Percentiles rank a stretch among this genome's conserved stretches.
Conservation (phyloP, 805 yeast species). For the Schwanniomyces occidentalis region DNA sequence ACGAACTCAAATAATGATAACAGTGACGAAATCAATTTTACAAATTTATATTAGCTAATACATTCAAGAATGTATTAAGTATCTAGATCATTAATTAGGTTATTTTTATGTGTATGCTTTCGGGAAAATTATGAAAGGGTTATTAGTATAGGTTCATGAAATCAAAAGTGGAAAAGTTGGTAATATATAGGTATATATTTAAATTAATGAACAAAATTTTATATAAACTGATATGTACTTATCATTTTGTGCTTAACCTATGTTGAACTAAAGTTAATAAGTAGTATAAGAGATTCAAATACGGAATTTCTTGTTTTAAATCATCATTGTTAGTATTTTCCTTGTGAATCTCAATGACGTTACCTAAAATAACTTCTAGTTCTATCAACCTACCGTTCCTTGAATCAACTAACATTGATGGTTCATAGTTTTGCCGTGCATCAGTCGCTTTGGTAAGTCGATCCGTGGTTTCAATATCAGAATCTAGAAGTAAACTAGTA, state of each 20-base stretch:
- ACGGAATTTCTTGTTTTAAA: slow-evolving; percentile 18
- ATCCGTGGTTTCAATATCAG: slow-evolving; percentile 10
- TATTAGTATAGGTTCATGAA: too few species aligned
- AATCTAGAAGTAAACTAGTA: slow-evolving; percentile 21
- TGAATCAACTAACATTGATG: slow-evolving; percentile 26
- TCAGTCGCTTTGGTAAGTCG: slow-evolving; percentile 8
- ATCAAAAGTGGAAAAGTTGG: too few species aligned
- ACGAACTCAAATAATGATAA: too few species aligned
- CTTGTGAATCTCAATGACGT: slow-evolving; percentile 19
- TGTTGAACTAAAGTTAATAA: slow-evolving; percentile 19
- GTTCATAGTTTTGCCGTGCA: slow-evolving; percentile 20
- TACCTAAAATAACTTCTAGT: slow-evolving; percentile 23
- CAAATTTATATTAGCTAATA: too few species aligned
- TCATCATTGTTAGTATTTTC: slow-evolving; percentile 9
- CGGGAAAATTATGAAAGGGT: too few species aligned
- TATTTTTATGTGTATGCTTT: too few species aligned
- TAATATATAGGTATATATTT: too few species aligned
- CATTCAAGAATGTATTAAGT: too few species aligned
- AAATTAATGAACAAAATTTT: too few species aligned
- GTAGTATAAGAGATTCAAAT: slow-evolving; percentile 20
- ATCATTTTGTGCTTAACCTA: slow-evolving; percentile 8
- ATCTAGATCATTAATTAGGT: too few species aligned
- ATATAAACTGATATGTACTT: too few species aligned
- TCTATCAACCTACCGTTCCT: slow-evolving; percentile 22
- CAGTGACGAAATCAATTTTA: too few species aligned